These are phyloP conservation scores for Diphasiastrum complanatum DNA, from an alignment of 83 land plant genomes.

Conservation along the genomic window DNA sequence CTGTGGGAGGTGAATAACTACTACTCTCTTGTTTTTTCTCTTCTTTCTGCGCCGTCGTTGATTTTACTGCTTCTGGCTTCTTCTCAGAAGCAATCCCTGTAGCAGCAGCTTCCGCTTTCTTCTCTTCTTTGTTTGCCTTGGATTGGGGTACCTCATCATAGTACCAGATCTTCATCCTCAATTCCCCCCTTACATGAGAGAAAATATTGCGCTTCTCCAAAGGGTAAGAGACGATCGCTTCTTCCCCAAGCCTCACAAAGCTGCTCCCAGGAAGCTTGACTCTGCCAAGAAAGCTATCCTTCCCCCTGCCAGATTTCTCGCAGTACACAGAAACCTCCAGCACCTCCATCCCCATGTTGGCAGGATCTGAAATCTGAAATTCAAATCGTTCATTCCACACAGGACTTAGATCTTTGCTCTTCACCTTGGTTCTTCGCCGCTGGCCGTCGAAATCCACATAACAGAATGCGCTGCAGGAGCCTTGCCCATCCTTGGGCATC, in stretches of 20 bases:
- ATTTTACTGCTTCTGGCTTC: neutral
- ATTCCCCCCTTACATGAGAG: constrained; percentile 29
- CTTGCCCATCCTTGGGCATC: constrained; percentile 42
- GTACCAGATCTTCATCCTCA: constrained; percentile 24
- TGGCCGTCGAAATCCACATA: constrained; percentile 35
- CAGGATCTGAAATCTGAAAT: constrained; percentile 22
- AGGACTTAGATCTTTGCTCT: constrained; percentile 31
- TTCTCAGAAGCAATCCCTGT: neutral
- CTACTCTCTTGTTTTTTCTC: neutral
- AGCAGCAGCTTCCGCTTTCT: neutral
- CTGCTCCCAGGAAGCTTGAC: constrained; percentile 12
- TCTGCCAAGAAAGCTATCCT: constrained; percentile 26
- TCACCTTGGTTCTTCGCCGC: constrained; percentile 19
- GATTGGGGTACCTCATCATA: constrained; percentile 9
- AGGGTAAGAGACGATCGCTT: constrained; percentile 12
- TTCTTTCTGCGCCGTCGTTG: neutral
- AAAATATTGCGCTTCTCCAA: constrained; percentile 32
- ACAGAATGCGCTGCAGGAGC: constrained; percentile 29
- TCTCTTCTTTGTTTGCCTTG: neutral
- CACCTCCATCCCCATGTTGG: constrained; percentile 13
- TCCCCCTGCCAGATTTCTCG: constrained; percentile 14
- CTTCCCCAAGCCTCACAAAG: constrained; percentile 19
- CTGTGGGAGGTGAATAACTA: neutral
- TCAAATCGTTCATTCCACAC: constrained; percentile 39
- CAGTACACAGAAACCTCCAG: constrained; percentile 26